Conservation (phyloP, 1,284 basidiomycete species). For the Irpex sp. region DNA sequence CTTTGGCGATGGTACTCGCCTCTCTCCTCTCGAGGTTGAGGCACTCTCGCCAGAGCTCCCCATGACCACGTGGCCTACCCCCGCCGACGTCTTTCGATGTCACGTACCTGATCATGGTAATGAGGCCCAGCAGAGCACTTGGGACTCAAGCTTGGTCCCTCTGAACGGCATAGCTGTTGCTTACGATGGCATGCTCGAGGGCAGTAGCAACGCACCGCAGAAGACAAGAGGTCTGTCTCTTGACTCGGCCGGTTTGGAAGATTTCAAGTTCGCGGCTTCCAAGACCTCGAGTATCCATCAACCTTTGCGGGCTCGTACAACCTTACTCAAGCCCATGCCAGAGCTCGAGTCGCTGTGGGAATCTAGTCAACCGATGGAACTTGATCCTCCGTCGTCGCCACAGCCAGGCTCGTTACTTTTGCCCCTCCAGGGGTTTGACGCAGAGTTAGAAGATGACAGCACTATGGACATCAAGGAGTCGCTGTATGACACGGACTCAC, state of each 20-base stretch:
- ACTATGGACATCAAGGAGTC: constrained; percentile 6
- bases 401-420: neutral
- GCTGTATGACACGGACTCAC: constrained; percentile 2
- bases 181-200: neutral
- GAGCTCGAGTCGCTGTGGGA: neutral
- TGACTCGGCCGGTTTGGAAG: neutral
- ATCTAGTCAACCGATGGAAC: neutral
- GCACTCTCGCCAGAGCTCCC: neutral
- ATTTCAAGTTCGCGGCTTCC: neutral
- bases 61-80: constrained; percentile 1
- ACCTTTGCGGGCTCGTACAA: neutral
- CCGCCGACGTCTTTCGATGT: neutral
- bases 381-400: constrained; percentile 5
- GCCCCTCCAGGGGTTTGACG: neutral
- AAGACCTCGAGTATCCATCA: neutral
- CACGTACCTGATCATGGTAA: neutral
- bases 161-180: neutral
- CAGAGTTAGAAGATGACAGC: neutral
- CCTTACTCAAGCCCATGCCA: neutral
- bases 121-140: neutral
- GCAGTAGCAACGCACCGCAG: neutral
- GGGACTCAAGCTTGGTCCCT: neutral
- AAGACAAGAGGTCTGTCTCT: neutral
- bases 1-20: neutral
- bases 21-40: neutral